Conservation (phyloP, 2,329 filamentous ascomycete species). For the Graphilbum sp. region DNA sequence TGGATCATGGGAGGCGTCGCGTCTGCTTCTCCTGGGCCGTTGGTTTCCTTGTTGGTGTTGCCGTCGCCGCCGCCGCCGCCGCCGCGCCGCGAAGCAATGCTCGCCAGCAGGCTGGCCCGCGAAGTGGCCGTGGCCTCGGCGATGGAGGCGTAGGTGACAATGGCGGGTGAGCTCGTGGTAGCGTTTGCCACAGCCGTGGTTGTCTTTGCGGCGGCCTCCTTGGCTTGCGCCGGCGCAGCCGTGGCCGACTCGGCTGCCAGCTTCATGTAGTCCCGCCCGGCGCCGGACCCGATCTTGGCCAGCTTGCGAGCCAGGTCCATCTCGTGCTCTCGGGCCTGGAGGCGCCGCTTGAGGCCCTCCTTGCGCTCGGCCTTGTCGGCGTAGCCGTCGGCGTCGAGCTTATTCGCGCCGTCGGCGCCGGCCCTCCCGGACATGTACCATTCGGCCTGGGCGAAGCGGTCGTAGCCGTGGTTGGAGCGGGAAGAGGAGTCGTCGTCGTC, state of each 20-base stretch:
- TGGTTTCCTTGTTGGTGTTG: too few relatives aligned
- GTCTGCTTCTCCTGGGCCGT: too few relatives aligned
- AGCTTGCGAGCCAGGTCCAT: constrained; percentile 54
- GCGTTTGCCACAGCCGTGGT: neutral
- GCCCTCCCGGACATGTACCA: constrained; percentile 30
- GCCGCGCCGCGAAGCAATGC: constrained; percentile 4
- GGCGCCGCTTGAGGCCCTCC: constrained; percentile 47
- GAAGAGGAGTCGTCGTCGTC: too few relatives aligned
- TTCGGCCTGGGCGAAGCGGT: constrained; percentile 39
- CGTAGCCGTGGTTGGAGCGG: constrained; percentile 25
- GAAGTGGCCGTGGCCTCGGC: constrained; percentile 4
- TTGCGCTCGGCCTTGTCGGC: constrained; percentile 43
- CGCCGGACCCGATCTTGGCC: constrained; percentile 43
- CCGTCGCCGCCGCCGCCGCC: neutral
- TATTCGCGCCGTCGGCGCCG: constrained; percentile 24
- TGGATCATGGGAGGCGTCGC: constrained; percentile 34
- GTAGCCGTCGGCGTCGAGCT: constrained; percentile 39
- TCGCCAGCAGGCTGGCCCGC: constrained; percentile 6
- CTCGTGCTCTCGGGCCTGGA: constrained; percentile 55
- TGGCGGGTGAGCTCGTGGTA: too few relatives aligned
- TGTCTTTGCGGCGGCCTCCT: neutral
- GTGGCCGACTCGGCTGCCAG: constrained; percentile 9
- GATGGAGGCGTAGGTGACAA: neutral
- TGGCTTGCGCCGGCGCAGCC: neutral
- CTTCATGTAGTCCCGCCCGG: constrained; percentile 57